Conservation (phyloP, 2,329 filamentous ascomycete species). For the Verticillium dahliae region DNA sequence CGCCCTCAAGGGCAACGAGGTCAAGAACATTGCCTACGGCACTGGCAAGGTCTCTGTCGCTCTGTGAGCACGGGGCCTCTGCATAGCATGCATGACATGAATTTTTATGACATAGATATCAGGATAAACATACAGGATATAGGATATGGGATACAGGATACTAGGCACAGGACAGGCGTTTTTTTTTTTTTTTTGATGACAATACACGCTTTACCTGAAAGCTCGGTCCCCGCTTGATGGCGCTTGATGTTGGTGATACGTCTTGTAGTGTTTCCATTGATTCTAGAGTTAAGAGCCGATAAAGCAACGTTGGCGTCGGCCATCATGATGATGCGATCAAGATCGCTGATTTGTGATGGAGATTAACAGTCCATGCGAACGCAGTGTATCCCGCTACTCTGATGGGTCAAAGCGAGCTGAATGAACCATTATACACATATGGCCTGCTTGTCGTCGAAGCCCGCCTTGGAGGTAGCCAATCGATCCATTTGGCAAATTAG, state of each 20-base stretch:
- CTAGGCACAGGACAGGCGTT: not conserved
- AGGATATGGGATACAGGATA: not conserved
- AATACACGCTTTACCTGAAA: not conserved
- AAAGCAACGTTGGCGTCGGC: no score
- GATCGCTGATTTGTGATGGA: no score
- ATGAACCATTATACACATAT: no score
- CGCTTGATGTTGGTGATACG: not conserved
- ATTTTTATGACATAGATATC: not conserved
- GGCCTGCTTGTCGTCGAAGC: no score
- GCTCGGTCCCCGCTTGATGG: not conserved
- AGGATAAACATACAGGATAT: not conserved
- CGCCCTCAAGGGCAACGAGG: slow-evolving; percentile 27
- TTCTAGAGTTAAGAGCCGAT: no score
- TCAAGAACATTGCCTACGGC: slow-evolving; percentile 46
- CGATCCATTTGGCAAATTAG: no score
- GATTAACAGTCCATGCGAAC: no score
- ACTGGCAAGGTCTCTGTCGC: slow-evolving; percentile 29
- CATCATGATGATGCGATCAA: no score
- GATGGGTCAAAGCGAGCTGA: no score
- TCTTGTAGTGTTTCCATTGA: not conserved
- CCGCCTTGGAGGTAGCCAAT: no score
- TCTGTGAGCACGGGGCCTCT: not conserved
- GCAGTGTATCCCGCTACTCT: no score
- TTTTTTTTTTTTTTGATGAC: not conserved
- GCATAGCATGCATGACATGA: not conserved